Conservation (phyloP, 768 basidiomycete genomes). For the Mycena vulgaris region DNA sequence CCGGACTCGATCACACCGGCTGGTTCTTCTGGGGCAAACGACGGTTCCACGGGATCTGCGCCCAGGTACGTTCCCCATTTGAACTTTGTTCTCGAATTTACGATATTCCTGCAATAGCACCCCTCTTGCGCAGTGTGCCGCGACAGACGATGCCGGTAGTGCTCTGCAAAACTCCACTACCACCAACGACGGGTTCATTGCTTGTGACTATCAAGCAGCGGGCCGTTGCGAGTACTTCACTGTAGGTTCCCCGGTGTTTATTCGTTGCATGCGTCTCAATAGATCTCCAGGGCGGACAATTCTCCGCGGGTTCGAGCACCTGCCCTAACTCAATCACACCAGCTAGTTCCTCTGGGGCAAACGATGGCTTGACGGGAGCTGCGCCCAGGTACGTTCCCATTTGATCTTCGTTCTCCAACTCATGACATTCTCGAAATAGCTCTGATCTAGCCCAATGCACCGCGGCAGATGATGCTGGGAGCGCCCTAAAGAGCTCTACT, state of each 20-base stretch:
- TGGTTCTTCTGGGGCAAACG: background rate
- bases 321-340: conserved; percentile 6
- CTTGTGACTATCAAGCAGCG: background rate
- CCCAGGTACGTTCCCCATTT: background rate
- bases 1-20: background rate
- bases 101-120: background rate
- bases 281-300: background rate
- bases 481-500: background rate
- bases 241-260: background rate
- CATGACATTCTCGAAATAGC: background rate
- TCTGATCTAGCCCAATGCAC: background rate
- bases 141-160: background rate
- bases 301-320: conserved; percentile 18
- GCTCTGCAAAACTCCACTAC: background rate
- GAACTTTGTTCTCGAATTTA: background rate
- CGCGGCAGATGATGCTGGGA: background rate
- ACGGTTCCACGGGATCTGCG: too few species aligned
- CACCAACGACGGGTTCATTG: background rate
- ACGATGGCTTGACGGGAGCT: too few species aligned
- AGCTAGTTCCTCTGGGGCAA: background rate
- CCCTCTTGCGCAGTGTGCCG: background rate
- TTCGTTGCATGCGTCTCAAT: background rate
- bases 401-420: background rate
- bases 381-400: background rate
- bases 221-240: conserved; percentile 5